A percentile compares a stretch with the other conserved stretches of the same genome.
Conservation (phyloP, 2,329 filamentous ascomycete species). For the Aspergillus sergii region DNA sequence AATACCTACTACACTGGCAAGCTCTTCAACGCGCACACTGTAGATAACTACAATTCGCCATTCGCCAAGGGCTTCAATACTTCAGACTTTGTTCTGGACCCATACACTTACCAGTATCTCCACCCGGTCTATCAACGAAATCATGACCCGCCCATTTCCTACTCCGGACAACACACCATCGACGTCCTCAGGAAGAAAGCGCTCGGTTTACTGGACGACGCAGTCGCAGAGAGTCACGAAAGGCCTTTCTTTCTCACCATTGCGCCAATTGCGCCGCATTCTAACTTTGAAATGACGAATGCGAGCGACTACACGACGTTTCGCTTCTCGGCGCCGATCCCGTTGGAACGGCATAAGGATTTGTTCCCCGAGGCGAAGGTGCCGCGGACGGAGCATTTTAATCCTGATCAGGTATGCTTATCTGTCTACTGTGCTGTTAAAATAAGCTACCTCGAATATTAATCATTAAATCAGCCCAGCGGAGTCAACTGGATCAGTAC, state of each 20-base stretch:
- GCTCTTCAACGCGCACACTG: constrained; percentile 53
- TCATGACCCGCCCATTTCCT: constrained; percentile 54
- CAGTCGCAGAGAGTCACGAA: constrained; percentile 43
- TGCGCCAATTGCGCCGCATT: constrained; percentile 67
- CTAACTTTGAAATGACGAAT: constrained; percentile 49
- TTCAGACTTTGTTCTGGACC: constrained; percentile 44
- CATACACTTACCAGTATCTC: constrained; percentile 64
- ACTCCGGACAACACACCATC: constrained; percentile 55
- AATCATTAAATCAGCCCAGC: constrained; percentile 28
- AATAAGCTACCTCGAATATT: neutral
- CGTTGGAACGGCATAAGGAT: constrained; percentile 61
- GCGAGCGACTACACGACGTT: constrained; percentile 29
- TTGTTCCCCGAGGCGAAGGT: constrained; percentile 64
- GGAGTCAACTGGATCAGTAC: constrained; percentile 48
- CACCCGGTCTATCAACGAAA: constrained; percentile 66
- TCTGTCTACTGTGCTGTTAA: too few relatives aligned
- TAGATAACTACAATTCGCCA: constrained; percentile 49
- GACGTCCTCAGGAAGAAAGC: constrained; percentile 63
- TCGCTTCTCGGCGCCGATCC: constrained; percentile 51
- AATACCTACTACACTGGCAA: constrained; percentile 58
- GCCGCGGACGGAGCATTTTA: constrained; percentile 66
- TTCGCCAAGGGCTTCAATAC: constrained; percentile 32
- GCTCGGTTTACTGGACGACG: constrained; percentile 61
- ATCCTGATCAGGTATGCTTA: constrained; percentile 55
- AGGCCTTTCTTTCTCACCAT: constrained; percentile 68